Evolutionary conservation across 1,284 basidiomycete genomes (phyloP), one percentile per base, ranked within the genome.

Genomic region (Tetrapyrgos nigripes): DNA sequence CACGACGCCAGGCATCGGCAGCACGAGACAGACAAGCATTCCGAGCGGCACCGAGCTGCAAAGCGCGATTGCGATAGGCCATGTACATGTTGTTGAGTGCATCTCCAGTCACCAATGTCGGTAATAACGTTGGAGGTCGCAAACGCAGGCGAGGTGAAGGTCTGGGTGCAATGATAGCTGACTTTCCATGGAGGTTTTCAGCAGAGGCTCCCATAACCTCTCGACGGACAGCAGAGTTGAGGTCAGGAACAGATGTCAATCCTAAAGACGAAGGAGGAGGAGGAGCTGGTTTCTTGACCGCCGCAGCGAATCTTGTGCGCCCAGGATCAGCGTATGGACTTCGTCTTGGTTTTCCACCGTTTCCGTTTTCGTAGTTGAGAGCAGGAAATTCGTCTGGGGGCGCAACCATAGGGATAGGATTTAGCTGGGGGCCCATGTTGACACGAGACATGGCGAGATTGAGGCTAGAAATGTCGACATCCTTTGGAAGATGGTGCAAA

Each of bases 1-100:
- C 96, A 11, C 93, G 84, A 47, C 94, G 83, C 91, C 94, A 98
- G 2, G 96, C 95, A 69, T 98, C 95, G 1, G 97, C 95, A 4
- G 97, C 97, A 46, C 94, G 88, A 2, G 93, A 94, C n/a, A 99
- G 83, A 70, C 94, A 97, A 11, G 94, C 94, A 69, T 98, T 98
- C 31, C 97, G 83, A 37, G 94, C 94, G 6, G 95, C 93, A 43
- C 95, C 96, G 5, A 98, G 86, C 63, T 97, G 92, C 60, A 98
- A 82, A 23, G 93, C 93, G 26, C 91, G 85, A 29, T 88, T 83
- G 5, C 96, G 89, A 66, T 97, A 96, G 0, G 86, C 74, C 86
- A 96, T 90, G 76, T 99, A 98, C 63, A 97, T 74, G 50, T 76
- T 82, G 70, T 89, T 95, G 35, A 96, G 77, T 0, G 86, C 75